Percentiles rank a stretch among this genome's conserved stretches.
phyloP scores from a whole-genome alignment of 352 stramenopile species.

The Pythium inflatum region DNA sequence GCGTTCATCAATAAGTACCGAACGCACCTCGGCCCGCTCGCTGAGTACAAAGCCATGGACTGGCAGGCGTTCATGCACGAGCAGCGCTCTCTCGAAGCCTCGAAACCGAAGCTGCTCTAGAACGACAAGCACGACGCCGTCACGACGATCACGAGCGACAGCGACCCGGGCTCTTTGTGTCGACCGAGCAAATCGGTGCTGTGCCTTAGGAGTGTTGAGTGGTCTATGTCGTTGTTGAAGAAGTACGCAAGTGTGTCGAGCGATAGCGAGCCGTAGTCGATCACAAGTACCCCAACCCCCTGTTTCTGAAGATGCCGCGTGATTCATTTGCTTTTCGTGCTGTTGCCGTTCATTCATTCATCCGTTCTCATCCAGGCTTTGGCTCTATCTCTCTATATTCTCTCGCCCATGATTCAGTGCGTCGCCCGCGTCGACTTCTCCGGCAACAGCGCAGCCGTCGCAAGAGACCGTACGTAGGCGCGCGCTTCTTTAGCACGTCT shows the following conservation, averaged over 20 bases:
- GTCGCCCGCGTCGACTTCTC: no score
- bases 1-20: slow-evolving; percentile 81
- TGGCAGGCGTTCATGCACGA: slow-evolving; percentile 88
- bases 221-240: slow-evolving; percentile 80
- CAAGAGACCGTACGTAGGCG: no score
- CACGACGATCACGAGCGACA: slow-evolving; percentile 73
- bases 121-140: slow-evolving; percentile 24
- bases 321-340: no score
- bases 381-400: no score
- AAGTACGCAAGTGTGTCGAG: slow-evolving; percentile 44
- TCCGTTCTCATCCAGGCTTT: no score
- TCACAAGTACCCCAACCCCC: no score
- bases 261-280: slow-evolving; percentile 16
- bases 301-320: no score
- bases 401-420: no score
- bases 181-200: slow-evolving; percentile 76
- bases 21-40: slow-evolving; percentile 59
- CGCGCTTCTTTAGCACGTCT: no score
- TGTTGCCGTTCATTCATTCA: no score
- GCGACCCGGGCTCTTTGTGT: slow-evolving; percentile 80
- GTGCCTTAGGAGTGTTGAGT: slow-evolving; percentile 64
- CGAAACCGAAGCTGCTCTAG: slow-evolving; percentile 42
- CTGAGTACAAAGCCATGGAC: slow-evolving; percentile 73
- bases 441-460: no score
- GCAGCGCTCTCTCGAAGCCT: slow-evolving; percentile 43